A percentile compares a stretch with the other conserved stretches of the same genome.
Conservation (phyloP, 495 filamentous ascomycete genomes). For the Cenococcum geophilum region DNA sequence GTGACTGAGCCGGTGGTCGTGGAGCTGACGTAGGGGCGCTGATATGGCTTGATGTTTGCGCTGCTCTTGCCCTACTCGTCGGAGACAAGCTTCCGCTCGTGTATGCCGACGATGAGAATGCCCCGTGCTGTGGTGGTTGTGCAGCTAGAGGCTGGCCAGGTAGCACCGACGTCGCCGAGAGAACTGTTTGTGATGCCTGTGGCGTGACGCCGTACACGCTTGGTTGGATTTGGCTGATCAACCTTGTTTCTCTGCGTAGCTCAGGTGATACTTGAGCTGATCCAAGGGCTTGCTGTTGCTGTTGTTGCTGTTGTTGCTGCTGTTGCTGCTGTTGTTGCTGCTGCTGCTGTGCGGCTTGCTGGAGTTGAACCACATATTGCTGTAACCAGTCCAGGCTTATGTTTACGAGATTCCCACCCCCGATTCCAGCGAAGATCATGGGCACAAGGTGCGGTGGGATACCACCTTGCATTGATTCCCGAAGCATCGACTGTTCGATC, state of each 20-base stretch:
- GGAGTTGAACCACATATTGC: constrained; percentile 53
- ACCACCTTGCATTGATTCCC: constrained; percentile 70
- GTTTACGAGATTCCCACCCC: constrained; percentile 55
- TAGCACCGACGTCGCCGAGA: constrained; percentile 24
- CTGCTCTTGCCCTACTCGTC: constrained; percentile 31
- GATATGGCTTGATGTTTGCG: constrained; percentile 33
- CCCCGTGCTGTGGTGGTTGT: constrained; percentile 17
- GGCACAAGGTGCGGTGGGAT: constrained; percentile 84
- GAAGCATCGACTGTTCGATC: constrained; percentile 77
- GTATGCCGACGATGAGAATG: constrained; percentile 25
- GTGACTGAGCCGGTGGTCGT: constrained; percentile 37
- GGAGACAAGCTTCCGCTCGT: constrained; percentile 29
- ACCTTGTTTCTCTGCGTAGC: constrained; percentile 43
- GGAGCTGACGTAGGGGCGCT: constrained; percentile 37
- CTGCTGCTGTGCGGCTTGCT: constrained; percentile 38
- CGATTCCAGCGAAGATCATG: constrained; percentile 80
- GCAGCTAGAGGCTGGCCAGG: constrained; percentile 26
- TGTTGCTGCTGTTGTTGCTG: too few relatives aligned
- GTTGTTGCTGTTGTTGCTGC: constrained; percentile 47
- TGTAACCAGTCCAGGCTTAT: constrained; percentile 67
- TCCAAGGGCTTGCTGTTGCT: constrained; percentile 40
- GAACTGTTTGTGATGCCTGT: constrained; percentile 26
- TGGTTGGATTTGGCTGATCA: constrained; percentile 35
- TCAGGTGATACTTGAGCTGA: constrained; percentile 35
- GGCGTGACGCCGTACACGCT: constrained; percentile 23